phyloP scores from a whole-genome alignment of 108 stramenopile species.

The Nitzschia inconspicua region DNA sequence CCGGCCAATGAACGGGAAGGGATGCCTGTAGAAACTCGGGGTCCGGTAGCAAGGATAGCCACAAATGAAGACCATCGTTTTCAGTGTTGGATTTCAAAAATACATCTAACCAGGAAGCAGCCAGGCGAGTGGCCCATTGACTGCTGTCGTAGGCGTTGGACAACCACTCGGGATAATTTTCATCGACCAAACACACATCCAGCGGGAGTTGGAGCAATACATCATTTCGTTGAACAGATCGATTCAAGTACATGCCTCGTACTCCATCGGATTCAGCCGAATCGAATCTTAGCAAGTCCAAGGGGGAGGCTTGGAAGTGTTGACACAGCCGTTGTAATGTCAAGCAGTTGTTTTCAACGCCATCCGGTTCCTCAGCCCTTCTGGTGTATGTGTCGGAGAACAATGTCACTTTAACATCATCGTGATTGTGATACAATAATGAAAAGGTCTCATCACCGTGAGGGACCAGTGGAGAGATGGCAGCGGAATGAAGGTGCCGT shows the following conservation, averaged over 20 bases:
- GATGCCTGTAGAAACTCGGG: conserved; percentile 44
- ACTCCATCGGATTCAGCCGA: conserved; percentile 23
- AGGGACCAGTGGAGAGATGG: no score
- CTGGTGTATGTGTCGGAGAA: no score
- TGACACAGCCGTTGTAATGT: no score
- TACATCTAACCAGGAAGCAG: conserved; percentile 51
- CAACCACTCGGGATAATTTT: conserved; percentile 50
- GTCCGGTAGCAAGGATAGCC: conserved; percentile 57
- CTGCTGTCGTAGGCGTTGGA: not conserved
- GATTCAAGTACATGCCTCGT: conserved; percentile 46
- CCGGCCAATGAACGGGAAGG: conserved; percentile 63
- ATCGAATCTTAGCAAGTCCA: conserved; percentile 8
- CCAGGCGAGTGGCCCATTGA: conserved; percentile 71
- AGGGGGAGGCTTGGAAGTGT: no score
- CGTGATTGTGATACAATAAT: no score
- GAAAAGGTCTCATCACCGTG: no score
- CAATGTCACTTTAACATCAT: no score
- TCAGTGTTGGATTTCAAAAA: not conserved
- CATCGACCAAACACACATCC: conserved; percentile 59
- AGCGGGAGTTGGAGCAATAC: conserved; percentile 59
- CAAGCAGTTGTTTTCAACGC: no score
- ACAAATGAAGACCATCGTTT: conserved; percentile 13
- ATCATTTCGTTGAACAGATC: conserved; percentile 34
- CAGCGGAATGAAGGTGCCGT: no score
- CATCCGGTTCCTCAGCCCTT: no score